phyloP scores from a whole-genome alignment of 169 alveolate species.

The Cryptosporidium felis region DNA sequence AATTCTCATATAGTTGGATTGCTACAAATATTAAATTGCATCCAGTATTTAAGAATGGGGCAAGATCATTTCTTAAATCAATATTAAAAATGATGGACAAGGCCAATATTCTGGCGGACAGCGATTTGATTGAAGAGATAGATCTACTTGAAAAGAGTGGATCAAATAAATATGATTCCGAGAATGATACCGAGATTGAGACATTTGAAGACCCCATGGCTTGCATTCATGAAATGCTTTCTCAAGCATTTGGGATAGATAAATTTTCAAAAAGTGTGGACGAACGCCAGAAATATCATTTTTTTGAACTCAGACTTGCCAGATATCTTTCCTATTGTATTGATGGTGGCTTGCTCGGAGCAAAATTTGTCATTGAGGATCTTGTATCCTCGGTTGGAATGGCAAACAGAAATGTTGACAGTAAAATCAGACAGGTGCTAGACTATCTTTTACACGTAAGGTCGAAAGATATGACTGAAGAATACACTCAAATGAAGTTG shows the following conservation, averaged over 20 bases:
- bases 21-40: slow-evolving; percentile 26
- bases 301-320: slow-evolving; percentile 63
- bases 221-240: slow-evolving; percentile 61
- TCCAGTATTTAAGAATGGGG: slow-evolving; percentile 48
- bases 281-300: slow-evolving; percentile 24
- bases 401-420: slow-evolving; percentile 25
- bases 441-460: slow-evolving; percentile 56
- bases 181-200: slow-evolving; percentile 12
- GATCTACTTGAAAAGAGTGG: slow-evolving; percentile 50
- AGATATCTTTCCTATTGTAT: slow-evolving; percentile 55
- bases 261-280: slow-evolving; percentile 14
- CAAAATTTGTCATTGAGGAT: slow-evolving; percentile 44
- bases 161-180: slow-evolving; percentile 18
- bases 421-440: slow-evolving; percentile 49
- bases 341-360: slow-evolving; percentile 69
- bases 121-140: slow-evolving; percentile 44
- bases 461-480: slow-evolving; percentile 45
- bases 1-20: slow-evolving; percentile 64
- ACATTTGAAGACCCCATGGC: slow-evolving; percentile 64
- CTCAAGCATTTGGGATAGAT: slow-evolving; percentile 44
- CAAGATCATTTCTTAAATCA: slow-evolving; percentile 42
- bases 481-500: slow-evolving; percentile 24
- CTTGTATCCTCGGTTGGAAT: slow-evolving; percentile 40
- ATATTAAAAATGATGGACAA: slow-evolving; percentile 21
- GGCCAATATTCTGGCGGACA: slow-evolving; percentile 46